phyloP scores from a whole-genome alignment of 148 eudicot species.

The Beta vulgaris region DNA sequence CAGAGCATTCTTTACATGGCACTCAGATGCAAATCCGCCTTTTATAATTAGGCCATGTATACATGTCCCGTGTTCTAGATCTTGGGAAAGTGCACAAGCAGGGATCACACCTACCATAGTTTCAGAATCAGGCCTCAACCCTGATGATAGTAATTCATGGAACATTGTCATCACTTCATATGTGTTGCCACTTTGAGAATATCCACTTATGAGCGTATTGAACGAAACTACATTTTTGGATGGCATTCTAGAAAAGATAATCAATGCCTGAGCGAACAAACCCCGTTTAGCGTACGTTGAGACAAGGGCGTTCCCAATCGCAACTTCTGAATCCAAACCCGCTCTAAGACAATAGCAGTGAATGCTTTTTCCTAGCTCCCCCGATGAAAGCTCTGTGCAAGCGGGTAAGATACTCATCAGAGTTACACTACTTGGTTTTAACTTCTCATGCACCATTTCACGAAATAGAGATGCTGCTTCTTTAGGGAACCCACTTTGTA shows the following conservation, averaged over 20 bases:
- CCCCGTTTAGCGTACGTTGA: slow-evolving; percentile 69
- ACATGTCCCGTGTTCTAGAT: slow-evolving; percentile 45
- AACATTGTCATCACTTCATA: slow-evolving; percentile 42
- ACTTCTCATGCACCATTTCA: slow-evolving; percentile 47
- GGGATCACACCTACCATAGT: slow-evolving; percentile 60
- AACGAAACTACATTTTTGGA: slow-evolving; percentile 54
- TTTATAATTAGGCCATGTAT: slow-evolving; percentile 45
- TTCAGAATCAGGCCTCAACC: slow-evolving; percentile 50
- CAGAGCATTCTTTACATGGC: slow-evolving; percentile 59
- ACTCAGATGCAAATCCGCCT: slow-evolving; percentile 46
- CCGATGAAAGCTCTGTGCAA: slow-evolving; percentile 46
- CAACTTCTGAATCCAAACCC: slow-evolving; percentile 37
- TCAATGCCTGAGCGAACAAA: slow-evolving; percentile 40
- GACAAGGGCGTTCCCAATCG: slow-evolving; percentile 48
- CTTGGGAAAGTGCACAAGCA: slow-evolving; percentile 55
- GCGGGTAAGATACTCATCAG: slow-evolving; percentile 60
- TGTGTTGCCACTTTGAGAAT: slow-evolving; percentile 53
- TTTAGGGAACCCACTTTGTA: slow-evolving; percentile 45
- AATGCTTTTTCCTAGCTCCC: slow-evolving; percentile 56
- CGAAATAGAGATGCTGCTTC: slow-evolving; percentile 54
- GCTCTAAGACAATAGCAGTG: slow-evolving; percentile 60
- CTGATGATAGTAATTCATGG: slow-evolving; percentile 37
- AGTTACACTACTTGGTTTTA: slow-evolving; percentile 58
- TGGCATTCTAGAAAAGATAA: slow-evolving; percentile 41
- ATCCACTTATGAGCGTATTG: slow-evolving; percentile 65